Evolutionary conservation across 495 filamentous ascomycete genomes (phyloP).

Genomic region (Podospora pseudocomata): DNA sequence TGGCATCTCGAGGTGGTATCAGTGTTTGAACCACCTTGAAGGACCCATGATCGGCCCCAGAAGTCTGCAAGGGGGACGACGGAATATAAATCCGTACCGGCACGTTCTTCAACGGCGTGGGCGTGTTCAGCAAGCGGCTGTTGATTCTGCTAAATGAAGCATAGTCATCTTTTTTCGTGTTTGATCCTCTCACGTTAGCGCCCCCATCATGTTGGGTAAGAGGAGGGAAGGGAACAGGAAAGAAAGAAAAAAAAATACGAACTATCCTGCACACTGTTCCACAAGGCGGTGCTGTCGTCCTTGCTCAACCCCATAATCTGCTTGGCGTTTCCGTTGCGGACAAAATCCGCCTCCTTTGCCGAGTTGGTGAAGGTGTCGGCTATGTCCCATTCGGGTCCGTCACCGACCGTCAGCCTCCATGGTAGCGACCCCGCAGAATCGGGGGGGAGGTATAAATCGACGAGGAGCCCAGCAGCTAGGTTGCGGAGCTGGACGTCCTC

Average conservation of each 20-base stretch:
- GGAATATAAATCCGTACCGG: slow-evolving; percentile 88
- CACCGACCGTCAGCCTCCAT: slow-evolving; percentile 67
- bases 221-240: neutral
- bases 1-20: slow-evolving; percentile 47
- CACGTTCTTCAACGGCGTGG: slow-evolving; percentile 71
- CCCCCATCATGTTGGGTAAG: too few species aligned
- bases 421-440: slow-evolving; percentile 46
- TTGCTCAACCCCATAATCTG: slow-evolving; percentile 90
- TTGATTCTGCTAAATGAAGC: slow-evolving; percentile 68
- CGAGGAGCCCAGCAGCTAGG: slow-evolving; percentile 81
- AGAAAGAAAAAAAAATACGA: slow-evolving; percentile 25
- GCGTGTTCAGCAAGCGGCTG: slow-evolving; percentile 71
- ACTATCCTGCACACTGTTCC: slow-evolving; percentile 82
- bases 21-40: slow-evolving; percentile 69
- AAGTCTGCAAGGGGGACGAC: slow-evolving; percentile 48
- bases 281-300: slow-evolving; percentile 80
- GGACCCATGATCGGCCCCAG: slow-evolving; percentile 30
- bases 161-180: slow-evolving; percentile 59
- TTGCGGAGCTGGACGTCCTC: slow-evolving; percentile 68
- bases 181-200: neutral
- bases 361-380: slow-evolving; percentile 90
- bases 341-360: slow-evolving; percentile 87
- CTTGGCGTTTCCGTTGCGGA: slow-evolving; percentile 86
- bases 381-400: slow-evolving; percentile 64
- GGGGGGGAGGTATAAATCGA: slow-evolving; percentile 66